Evolutionary conservation across 1,284 basidiomycete species (phyloP), one percentile per base, ranked within the genome.

Genomic region (Ustilago nuda): DNA sequence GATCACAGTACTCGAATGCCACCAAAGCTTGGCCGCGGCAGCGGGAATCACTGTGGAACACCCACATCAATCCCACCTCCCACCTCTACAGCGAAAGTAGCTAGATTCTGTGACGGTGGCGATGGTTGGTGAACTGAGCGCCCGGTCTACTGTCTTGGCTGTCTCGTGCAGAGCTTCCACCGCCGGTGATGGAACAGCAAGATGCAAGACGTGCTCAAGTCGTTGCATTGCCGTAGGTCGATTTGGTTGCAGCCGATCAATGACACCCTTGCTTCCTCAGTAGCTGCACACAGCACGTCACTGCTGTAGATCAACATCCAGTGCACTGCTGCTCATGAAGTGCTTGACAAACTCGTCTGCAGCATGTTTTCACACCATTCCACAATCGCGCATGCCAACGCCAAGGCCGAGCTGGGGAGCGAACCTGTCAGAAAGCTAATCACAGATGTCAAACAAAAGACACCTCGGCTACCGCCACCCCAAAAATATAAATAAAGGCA

Each of bases 341-440:
- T 51, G 11, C 12, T 23, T 4, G 15, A 27, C 12, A 32, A 32
- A 12, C 4, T 32, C 48, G 17, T 12, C 11, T 33, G 48, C 48
- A 51, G 3, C 35, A 8, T 35, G 30, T 17, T 33, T 12, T 8
- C 50, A 52, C 9, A n/a, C 30, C 11, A 7, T 36, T 33, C 32
- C n/a, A 7, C n/a, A 15, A 12, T 45, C 43, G 17, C n/a, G 11
- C 13, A 27, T 36, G 43, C 27, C 12, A 41, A n/a, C 15, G 35
- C 27, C 30, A 45, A 43, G 43, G 41, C 57, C 57, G 45, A 53
- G 55, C 35, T 48, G 46, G n/a, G 23, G 59, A 41, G 32, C 61
- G 48, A 60, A 58, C 12, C 68, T 72, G 70, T 72, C 70, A 66
- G 53, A 72, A 60, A 39, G 60, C 70, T 72, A 41, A 66, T 72